These are phyloP conservation scores for Chrysoporthe cubensis DNA, from an alignment of 2,329 filamentous ascomycete species.

Conservation along the genomic window DNA sequence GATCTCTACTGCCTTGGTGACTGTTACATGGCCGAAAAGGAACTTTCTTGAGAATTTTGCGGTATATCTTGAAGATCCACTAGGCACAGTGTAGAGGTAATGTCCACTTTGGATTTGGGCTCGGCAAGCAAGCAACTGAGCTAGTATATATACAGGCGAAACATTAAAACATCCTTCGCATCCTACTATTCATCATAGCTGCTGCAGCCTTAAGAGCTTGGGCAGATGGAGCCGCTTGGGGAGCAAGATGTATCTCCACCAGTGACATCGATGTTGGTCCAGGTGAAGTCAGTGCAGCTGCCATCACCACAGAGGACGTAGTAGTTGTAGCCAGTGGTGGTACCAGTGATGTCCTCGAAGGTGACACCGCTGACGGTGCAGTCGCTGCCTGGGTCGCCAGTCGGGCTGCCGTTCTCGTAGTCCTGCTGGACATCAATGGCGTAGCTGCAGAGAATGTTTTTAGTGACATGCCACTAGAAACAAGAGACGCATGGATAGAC, in stretches of 20 bases:
- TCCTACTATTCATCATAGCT: background rate
- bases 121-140: background rate
- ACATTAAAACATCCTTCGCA: background rate
- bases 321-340: slow-evolving; percentile 45
- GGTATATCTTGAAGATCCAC: no score
- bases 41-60: no score
- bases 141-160: slow-evolving; percentile 6
- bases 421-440: slow-evolving; percentile 48
- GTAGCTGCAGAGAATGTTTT: slow-evolving; percentile 31
- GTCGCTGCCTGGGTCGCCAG: slow-evolving; percentile 47
- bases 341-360: slow-evolving; percentile 48
- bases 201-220: slow-evolving; percentile 2
- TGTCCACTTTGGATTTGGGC: background rate
- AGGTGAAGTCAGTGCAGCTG: slow-evolving; percentile 57
- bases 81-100: background rate
- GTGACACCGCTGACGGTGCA: slow-evolving; percentile 57
- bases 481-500: background rate
- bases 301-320: slow-evolving; percentile 60
- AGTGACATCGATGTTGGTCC: slow-evolving; percentile 51
- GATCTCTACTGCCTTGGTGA: no score
- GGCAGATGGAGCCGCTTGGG: slow-evolving; percentile 16
- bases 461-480: background rate
- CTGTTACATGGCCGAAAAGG: no score
- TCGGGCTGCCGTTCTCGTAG: slow-evolving; percentile 50
- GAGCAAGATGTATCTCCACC: slow-evolving; percentile 44